Evolutionary conservation across 768 basidiomycete genomes (phyloP), one percentile per base, ranked within the genome.

Genomic region (Naganishia vishniacii): DNA sequence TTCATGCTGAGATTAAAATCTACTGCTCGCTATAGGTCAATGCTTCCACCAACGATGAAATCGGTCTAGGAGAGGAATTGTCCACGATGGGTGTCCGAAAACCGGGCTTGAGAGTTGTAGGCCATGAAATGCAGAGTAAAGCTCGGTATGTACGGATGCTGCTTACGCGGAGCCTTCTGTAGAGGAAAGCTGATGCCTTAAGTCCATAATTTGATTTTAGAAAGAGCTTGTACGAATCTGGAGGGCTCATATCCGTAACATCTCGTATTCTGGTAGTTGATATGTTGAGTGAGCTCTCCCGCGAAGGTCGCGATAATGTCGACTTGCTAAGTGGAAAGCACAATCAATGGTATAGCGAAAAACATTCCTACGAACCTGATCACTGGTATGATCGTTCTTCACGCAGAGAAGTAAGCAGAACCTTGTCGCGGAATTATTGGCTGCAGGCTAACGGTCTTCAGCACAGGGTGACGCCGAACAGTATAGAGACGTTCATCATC

Each of bases 221-320:
- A 71, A 87, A 91, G 78, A 83, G 84, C 42, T 76, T 97, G 59
- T 97, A 97, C 79, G 86, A 87, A 65, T 82, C 83, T 64, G 94
- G 94, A 4, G 93, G 93, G 4, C 80, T 98, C 0, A 82, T 98
- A 51, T 89, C 89, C 7, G 87, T 97, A 31, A 98, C 95, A 0
- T 92, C 90, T 26, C 85, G 90, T 20, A 98, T 99, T 69, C 80
- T 98, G 13, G 88, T 94, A 25, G 92, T 94, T 59, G 95, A 99
- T 74, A 88, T 98, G 85, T 79, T 99, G 31, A 87, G 87, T 75
- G 51, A 49, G 73, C 65, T 11, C 23, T 12, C 9, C 16, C 26
- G 15, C 20, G 59, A 25, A 18, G 34, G 31, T 64, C 28, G 46
- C 25, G 4, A 29, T 59, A 18, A 60, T 12, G 28, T n/a, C n/a